Conservation (phyloP, 2,329 filamentous ascomycete species). For the Rutstroemia sp. region DNA sequence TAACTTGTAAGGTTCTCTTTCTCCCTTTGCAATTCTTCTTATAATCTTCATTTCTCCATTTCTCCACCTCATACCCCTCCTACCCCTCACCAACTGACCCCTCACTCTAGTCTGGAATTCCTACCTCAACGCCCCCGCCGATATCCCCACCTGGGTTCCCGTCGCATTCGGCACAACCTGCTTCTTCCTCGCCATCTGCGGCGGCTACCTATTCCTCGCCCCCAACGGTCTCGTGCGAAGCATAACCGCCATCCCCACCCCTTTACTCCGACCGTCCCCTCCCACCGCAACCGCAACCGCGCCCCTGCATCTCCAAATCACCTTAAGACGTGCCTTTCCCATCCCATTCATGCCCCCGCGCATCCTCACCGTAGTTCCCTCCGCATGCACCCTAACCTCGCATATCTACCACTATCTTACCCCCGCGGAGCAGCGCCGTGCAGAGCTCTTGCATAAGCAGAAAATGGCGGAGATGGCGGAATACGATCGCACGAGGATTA, state of each 20-base stretch:
- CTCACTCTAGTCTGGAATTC: conserved; percentile 32
- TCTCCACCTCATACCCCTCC: background rate
- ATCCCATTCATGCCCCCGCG: conserved; percentile 22
- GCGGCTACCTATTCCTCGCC: conserved; percentile 50
- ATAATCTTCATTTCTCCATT: background rate
- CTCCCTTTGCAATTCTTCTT: background rate
- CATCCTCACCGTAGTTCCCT: conserved; percentile 14
- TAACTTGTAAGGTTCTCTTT: conserved; percentile 34
- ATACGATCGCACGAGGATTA: conserved; percentile 47
- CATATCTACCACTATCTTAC: conserved; percentile 7
- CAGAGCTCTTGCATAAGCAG: background rate
- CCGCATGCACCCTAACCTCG: background rate
- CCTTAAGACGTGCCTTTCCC: conserved; percentile 28
- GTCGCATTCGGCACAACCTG: conserved; percentile 50
- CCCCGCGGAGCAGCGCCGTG: conserved; percentile 18
- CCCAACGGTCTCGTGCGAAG: conserved; percentile 48
- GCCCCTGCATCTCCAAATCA: conserved; percentile 44
- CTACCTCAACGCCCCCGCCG: conserved; percentile 42
- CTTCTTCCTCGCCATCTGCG: conserved; percentile 51
- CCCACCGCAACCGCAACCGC: background rate
- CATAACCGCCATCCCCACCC: conserved; percentile 25
- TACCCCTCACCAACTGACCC: background rate
- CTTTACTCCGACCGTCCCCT: conserved; percentile 4
- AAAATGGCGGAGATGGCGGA: conserved; percentile 31
- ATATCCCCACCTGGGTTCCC: conserved; percentile 49